Percentiles rank a stretch among this genome's conserved stretches.
phyloP scores from a whole-genome alignment of 1,284 basidiomycete species.

The Marasmius tenuissimus region DNA sequence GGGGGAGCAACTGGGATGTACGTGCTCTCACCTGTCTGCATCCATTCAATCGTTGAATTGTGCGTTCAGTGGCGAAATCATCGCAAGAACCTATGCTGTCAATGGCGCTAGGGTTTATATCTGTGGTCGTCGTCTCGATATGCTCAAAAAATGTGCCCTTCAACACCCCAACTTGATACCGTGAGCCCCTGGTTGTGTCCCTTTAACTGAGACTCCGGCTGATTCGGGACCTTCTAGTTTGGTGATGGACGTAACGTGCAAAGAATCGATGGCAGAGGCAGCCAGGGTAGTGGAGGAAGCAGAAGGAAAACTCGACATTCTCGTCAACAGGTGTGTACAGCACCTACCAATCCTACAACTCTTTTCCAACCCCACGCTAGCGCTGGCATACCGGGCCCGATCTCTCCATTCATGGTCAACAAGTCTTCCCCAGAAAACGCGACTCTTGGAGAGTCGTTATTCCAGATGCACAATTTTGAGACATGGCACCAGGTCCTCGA shows the following conservation, averaged over 20 bases:
- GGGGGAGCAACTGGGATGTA: neutral
- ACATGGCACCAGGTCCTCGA: conserved; percentile 2
- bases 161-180: neutral
- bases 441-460: conserved; percentile 4
- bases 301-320: conserved; percentile 13
- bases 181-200: neutral
- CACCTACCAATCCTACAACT: neutral
- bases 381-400: conserved; percentile 2
- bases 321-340: conserved; percentile 13
- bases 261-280: conserved; percentile 3
- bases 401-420: conserved; percentile 1
- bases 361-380: neutral
- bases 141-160: conserved; percentile 35
- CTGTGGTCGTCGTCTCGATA: conserved; percentile 38
- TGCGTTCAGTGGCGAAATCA: neutral
- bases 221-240: neutral
- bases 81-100: conserved; percentile 30
- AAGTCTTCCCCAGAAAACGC: neutral
- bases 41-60: neutral
- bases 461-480: neutral
- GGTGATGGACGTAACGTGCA: conserved; percentile 8
- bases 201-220: too few species aligned
- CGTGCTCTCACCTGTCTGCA: neutral
- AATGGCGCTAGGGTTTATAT: conserved; percentile 63
- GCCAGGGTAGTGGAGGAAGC: neutral